Percentiles rank a stretch among this genome's conserved stretches.
phyloP scores from a whole-genome alignment of 31 red algal genomes.

The Pterothamnion heteromorphum region DNA sequence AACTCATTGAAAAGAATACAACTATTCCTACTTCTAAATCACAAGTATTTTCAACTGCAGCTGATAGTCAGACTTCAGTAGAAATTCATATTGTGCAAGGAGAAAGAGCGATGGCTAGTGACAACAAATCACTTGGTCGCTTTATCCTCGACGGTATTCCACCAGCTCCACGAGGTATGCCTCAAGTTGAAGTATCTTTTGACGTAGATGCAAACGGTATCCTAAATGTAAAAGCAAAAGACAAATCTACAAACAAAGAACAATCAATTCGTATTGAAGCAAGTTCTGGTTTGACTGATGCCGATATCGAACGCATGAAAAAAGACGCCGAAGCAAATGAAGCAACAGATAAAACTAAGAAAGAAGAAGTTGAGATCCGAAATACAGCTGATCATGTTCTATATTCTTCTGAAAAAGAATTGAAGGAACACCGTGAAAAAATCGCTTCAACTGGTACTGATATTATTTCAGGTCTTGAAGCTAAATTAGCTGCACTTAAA shows the following conservation, averaged over 20 bases:
- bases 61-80: slow-evolving; percentile 84
- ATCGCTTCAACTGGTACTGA: slow-evolving; percentile 69
- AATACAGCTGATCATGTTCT: slow-evolving; percentile 91
- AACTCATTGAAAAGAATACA: slow-evolving; percentile 86
- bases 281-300: slow-evolving; percentile 67
- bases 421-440: slow-evolving; percentile 90
- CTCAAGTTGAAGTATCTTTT: slow-evolving; percentile 97
- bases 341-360: slow-evolving; percentile 76
- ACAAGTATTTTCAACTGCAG: slow-evolving; percentile 84
- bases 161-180: slow-evolving; percentile 74
- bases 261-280: slow-evolving; percentile 87
- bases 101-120: slow-evolving; percentile 91
- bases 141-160: slow-evolving; percentile 90
- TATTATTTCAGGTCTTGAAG: slow-evolving; percentile 70
- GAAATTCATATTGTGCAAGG: slow-evolving; percentile 88
- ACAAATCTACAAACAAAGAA: slow-evolving; percentile 85
- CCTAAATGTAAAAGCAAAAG: slow-evolving; percentile 83
- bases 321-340: slow-evolving; percentile 82
- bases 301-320: slow-evolving; percentile 92
- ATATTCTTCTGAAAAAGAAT: slow-evolving; percentile 91
- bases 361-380: slow-evolving; percentile 78
- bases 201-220: slow-evolving; percentile 97
- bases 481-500: slow-evolving; percentile 72
- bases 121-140: slow-evolving; percentile 81
- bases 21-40: slow-evolving; percentile 85